These are phyloP conservation scores for Flaveria robusta DNA, from an alignment of 129 eudicot species.

Conservation along the genomic window DNA sequence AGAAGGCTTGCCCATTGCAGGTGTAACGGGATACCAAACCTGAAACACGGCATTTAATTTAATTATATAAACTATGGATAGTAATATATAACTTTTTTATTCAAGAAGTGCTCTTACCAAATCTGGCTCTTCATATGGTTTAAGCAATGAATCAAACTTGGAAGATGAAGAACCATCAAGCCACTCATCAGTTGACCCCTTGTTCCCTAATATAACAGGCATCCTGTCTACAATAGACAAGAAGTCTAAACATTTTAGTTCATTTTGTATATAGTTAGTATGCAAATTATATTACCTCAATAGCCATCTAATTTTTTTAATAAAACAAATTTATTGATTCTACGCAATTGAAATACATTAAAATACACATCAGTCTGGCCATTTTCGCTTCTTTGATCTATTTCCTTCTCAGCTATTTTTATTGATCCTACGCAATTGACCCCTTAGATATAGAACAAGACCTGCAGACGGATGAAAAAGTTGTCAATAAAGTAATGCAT, in stretches of 20 bases:
- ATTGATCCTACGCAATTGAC: background rate
- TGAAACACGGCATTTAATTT: conserved; percentile 23
- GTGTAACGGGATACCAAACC: conserved; percentile 92
- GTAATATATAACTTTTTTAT: too few species aligned
- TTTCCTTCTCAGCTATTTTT: background rate
- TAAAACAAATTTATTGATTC: background rate
- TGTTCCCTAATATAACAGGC: conserved; percentile 87
- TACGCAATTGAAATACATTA: too few species aligned
- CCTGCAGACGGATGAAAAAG: conserved; percentile 38
- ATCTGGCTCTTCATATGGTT: conserved; percentile 78
- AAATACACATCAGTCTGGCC: background rate
- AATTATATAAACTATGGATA: too few species aligned
- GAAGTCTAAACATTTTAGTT: background rate
- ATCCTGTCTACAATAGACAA: conserved; percentile 62
- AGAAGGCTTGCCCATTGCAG: conserved; percentile 91
- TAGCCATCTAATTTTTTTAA: background rate
- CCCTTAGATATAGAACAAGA: background rate
- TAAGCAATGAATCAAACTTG: conserved; percentile 65
- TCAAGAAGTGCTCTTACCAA: conserved; percentile 51
- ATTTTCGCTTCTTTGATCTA: background rate
- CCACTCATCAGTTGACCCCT: conserved; percentile 69
- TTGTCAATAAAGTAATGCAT: conserved; percentile 5
- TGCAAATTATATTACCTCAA: background rate
- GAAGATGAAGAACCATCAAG: conserved; percentile 71
- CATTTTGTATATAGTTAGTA: background rate